Percentiles rank a stretch among this genome's conserved stretches.
Evolutionary conservation across 495 filamentous ascomycete species (phyloP).

Genomic region (Pseudotulostoma volvatum): DNA sequence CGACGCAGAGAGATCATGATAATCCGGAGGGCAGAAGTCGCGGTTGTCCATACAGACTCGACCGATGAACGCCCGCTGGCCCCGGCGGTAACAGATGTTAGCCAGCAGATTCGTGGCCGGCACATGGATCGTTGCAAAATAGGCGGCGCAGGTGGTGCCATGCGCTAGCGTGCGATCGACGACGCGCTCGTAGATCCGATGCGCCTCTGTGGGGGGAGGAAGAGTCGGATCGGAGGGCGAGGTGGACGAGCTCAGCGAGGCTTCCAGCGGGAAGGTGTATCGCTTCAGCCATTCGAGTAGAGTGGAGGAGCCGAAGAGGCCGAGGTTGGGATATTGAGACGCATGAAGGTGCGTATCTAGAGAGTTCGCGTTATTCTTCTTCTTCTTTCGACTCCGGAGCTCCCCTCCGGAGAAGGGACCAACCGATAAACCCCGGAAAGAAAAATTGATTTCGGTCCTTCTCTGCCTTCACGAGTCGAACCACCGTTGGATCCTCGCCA

Average conservation of each 20-base stretch:
- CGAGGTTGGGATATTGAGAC: constrained; percentile 80
- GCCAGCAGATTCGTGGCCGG: constrained; percentile 76
- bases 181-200: constrained; percentile 51
- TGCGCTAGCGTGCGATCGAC: constrained; percentile 66
- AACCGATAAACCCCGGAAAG: constrained; percentile 88
- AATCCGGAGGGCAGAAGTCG: constrained; percentile 48
- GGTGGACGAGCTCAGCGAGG: constrained; percentile 35
- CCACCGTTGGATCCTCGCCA: constrained; percentile 7
- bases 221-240: constrained; percentile 18
- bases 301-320: constrained; percentile 79
- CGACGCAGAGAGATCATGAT: constrained; percentile 48
- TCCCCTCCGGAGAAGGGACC: constrained; percentile 1
- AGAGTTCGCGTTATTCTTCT: constrained; percentile 2
- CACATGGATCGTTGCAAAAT: constrained; percentile 80
- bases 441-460: constrained; percentile 46
- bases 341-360: constrained; percentile 93
- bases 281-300: constrained; percentile 80
- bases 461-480: constrained; percentile 19
- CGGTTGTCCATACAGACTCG: constrained; percentile 77
- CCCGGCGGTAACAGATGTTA: constrained; percentile 51
- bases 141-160: constrained; percentile 81
- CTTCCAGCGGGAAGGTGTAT: constrained; percentile 92
- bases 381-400: neutral
- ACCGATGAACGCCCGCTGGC: constrained; percentile 82
- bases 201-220: constrained; percentile 34